Evolutionary conservation across 2,329 filamentous ascomycete species (phyloP).

Genomic region (Xylariaceae sp.): DNA sequence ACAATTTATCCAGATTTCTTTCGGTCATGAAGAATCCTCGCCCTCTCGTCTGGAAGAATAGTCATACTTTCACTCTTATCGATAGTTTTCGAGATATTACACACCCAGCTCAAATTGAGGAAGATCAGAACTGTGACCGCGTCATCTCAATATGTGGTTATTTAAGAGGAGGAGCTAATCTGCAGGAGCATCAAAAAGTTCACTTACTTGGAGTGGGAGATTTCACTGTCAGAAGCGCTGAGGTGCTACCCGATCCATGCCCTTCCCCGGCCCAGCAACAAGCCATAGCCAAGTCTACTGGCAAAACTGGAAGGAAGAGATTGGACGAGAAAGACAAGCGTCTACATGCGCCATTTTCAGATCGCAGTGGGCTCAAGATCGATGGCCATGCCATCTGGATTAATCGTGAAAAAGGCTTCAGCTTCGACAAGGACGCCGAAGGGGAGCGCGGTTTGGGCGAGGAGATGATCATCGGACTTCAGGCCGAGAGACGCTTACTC

Average conservation of each 20-base stretch:
- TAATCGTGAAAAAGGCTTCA: slow-evolving; percentile 72
- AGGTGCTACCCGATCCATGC: slow-evolving; percentile 90
- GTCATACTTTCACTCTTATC: slow-evolving; percentile 90
- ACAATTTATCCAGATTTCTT: slow-evolving; percentile 93
- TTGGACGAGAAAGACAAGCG: slow-evolving; percentile 97
- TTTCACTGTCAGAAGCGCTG: slow-evolving; percentile 80
- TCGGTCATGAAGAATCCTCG: slow-evolving; percentile 99
- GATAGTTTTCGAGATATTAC: slow-evolving; percentile 97
- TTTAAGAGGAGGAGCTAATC: slow-evolving; percentile 92
- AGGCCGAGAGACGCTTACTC: slow-evolving; percentile 79
- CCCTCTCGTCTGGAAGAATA: slow-evolving; percentile 95
- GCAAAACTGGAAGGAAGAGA: slow-evolving; percentile 79
- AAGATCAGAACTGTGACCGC: slow-evolving; percentile 86
- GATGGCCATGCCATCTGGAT: slow-evolving; percentile 98
- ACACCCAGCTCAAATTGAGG: slow-evolving; percentile 87
- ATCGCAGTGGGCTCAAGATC: slow-evolving; percentile 93
- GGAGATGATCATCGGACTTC: slow-evolving; percentile 89
- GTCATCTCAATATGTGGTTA: slow-evolving; percentile 93
- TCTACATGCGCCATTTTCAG: slow-evolving; percentile 96
- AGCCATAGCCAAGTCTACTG: slow-evolving; percentile 80
- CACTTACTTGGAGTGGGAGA: slow-evolving; percentile 94
- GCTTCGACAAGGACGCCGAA: slow-evolving; percentile 70
- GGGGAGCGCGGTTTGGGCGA: slow-evolving; percentile 89
- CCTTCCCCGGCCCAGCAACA: slow-evolving; percentile 92
- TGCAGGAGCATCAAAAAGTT: slow-evolving; percentile 75